phyloP scores from a whole-genome alignment of 2,329 filamentous ascomycete species.

The Fusarium torulosum region DNA sequence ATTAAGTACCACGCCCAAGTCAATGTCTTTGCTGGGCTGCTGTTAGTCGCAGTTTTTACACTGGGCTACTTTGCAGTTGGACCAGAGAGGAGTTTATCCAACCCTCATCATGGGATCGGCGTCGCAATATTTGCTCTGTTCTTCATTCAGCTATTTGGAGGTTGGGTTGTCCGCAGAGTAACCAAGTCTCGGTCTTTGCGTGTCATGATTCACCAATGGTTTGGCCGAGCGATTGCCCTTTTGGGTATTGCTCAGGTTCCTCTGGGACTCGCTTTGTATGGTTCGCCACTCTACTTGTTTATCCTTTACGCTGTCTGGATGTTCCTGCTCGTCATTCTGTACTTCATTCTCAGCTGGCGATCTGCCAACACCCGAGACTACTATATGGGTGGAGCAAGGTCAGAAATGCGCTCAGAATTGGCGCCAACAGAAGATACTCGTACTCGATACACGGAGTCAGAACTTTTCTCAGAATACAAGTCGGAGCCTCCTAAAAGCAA shows the following conservation, averaged over 20 bases:
- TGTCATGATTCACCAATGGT: constrained; percentile 85
- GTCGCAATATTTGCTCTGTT: constrained; percentile 82
- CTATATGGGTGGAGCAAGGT: constrained; percentile 69
- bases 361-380: constrained; percentile 67
- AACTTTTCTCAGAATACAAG: constrained; percentile 54
- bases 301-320: constrained; percentile 87
- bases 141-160: constrained; percentile 77
- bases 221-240: constrained; percentile 81
- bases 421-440: constrained; percentile 59
- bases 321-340: constrained; percentile 76
- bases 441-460: constrained; percentile 57
- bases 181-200: constrained; percentile 63
- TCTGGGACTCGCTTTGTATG: constrained; percentile 90
- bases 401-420: constrained; percentile 59
- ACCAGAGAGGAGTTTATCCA: constrained; percentile 76
- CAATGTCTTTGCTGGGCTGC: constrained; percentile 74
- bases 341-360: constrained; percentile 83
- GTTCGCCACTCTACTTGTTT: constrained; percentile 86
- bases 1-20: constrained; percentile 80
- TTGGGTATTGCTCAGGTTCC: constrained; percentile 90
- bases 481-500: constrained; percentile 51
- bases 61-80: constrained; percentile 85
- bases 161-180: constrained; percentile 70
- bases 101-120: constrained; percentile 88
- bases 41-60: constrained; percentile 78